Base-by-base conservation (phyloP, 768 basidiomycete species). In the Tulasnella sp. region DNA sequence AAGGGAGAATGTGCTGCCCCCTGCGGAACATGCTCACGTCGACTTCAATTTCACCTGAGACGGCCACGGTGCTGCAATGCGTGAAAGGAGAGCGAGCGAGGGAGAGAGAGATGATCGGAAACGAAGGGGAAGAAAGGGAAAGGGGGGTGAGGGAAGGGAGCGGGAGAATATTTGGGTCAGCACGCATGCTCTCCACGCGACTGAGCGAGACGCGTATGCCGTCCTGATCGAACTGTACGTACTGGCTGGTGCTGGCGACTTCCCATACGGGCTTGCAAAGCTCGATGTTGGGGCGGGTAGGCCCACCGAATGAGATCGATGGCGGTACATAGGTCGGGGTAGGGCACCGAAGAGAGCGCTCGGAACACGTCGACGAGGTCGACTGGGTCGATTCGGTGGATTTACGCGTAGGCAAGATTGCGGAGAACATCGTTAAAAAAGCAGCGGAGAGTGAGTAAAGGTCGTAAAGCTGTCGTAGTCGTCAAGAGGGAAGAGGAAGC, bases 231-330 rank as follows among this genome's bases (percentile, higher is more conserved):
- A 35, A 67, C 29, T 29, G 37, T 20, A 69, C 75, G 51, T 55
- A 76, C 75, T 76, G 75, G 26, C 39, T 61, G n/a, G 48, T 32
- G 18, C 42, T 32, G 57, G 26, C 29, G 37, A 76, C 75, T 39
- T 76, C 75, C 75, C 75, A 76, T n/a, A 76, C 75, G 57, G 75
- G 75, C 75, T 76, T 76, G 51, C 57, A 61, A 51, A 76, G 46
- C 55, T 76, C 75, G 57, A 76, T 76, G 61, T 76, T 76, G 18
- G 75, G 75, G 46, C 75, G 46, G 20, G 75, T 76, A 20, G 46
- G 75, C 9, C 46, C 32, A 16, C 75, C 75, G 39, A 67, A 76
- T 48, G 57, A 76, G 26, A 76, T 69, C 9, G 75, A 76, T 32
- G 75, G 75, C 9, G 75, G 75, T 3, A 61, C 55, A 40, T 39